Conservation (phyloP, 805 yeast species). For the Kurtzmaniella fragi region DNA sequence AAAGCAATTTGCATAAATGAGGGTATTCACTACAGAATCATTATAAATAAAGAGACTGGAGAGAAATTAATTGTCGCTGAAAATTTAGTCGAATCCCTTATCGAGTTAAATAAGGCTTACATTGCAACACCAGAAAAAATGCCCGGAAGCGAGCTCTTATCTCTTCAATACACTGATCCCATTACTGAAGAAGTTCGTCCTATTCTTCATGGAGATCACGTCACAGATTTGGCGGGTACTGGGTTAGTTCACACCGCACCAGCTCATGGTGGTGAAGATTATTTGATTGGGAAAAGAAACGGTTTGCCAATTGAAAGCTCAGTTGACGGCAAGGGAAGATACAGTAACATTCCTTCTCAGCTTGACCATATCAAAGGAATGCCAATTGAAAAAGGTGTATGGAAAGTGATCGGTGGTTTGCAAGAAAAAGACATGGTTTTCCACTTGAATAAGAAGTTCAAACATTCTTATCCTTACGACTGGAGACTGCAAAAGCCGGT, state of each 20-base stretch:
- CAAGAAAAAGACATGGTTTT: slow-evolving; percentile 40
- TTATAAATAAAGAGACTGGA: slow-evolving; percentile 18
- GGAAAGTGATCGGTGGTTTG: slow-evolving; percentile 53
- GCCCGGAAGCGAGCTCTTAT: slow-evolving; percentile 20
- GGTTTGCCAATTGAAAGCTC: slow-evolving; percentile 64
- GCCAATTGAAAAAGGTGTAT: slow-evolving; percentile 32
- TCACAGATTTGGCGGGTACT: slow-evolving; percentile 77
- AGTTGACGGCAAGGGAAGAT: slow-evolving; percentile 72
- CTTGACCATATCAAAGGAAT: slow-evolving; percentile 26
- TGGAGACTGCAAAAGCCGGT: slow-evolving; percentile 97
- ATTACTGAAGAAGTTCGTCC: slow-evolving; percentile 43
- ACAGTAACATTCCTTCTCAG: slow-evolving; percentile 26
- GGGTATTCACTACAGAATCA: slow-evolving; percentile 51
- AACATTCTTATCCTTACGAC: slow-evolving; percentile 91
- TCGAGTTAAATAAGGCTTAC: slow-evolving; percentile 20
- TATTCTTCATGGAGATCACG: slow-evolving; percentile 75
- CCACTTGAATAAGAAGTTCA: slow-evolving; percentile 44
- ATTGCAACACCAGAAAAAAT: slow-evolving; percentile 8
- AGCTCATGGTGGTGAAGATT: slow-evolving; percentile 96
- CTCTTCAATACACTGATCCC: slow-evolving; percentile 51
- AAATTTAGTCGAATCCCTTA: slow-evolving; percentile 39
- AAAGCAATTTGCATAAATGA: slow-evolving; percentile 72
- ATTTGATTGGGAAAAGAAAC: slow-evolving; percentile 57
- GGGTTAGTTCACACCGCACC: slow-evolving; percentile 98
- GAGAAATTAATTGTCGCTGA: slow-evolving; percentile 56